Base-by-base conservation (phyloP, 768 basidiomycete species). In the Boletus pseudopeckii region DNA sequence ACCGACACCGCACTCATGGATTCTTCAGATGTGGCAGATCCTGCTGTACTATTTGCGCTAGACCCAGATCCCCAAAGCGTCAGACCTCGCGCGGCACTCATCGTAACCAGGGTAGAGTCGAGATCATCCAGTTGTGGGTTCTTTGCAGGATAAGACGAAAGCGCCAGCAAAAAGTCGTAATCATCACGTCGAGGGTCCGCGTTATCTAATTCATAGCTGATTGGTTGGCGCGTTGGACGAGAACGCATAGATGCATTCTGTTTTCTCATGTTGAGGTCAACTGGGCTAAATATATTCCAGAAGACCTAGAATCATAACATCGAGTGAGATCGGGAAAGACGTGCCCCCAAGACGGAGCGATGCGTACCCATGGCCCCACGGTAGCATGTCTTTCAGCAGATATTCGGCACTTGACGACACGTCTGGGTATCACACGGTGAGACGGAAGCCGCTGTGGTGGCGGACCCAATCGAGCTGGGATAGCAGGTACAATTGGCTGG, bases 291-390 rank as follows among this genome's bases (percentile, higher is more conserved):
- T 57, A 79, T 75, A 50, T 74, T 74, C 66, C 72, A 77, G 30
- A 77, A 67, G 5, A 83, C 74, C 81, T 83, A 49, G 20, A 44
- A 51, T 39, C 46, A 33, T 18, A 48, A 54, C 40, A 32, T 44
- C 17, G 11, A 43, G 30, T 50, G 26, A 65, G 34, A 36, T 41
- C 32, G 39, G n/a, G 18, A n/a, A 42, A 41, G 26, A 17, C 42
- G 13, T 44, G 20, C 28, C 32, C 8, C 30, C 45, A 48, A 56
- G 9, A 39, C 17, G 3, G 24, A 43, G 24, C 24, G 32, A 58
- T 43, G 47, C 78, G 56, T 63, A 86, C 87, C 82, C 79, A 81
- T 54, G 77, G 77, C 13, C 75, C 78, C 36, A 87, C 64, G 40
- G 62, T 59, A 15, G 66, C 71, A 62, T 87, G 87, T 41, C 79